These are phyloP conservation scores for Pseudonectria buxi DNA, from an alignment of 2,329 filamentous ascomycete genomes.

Conservation along the genomic window DNA sequence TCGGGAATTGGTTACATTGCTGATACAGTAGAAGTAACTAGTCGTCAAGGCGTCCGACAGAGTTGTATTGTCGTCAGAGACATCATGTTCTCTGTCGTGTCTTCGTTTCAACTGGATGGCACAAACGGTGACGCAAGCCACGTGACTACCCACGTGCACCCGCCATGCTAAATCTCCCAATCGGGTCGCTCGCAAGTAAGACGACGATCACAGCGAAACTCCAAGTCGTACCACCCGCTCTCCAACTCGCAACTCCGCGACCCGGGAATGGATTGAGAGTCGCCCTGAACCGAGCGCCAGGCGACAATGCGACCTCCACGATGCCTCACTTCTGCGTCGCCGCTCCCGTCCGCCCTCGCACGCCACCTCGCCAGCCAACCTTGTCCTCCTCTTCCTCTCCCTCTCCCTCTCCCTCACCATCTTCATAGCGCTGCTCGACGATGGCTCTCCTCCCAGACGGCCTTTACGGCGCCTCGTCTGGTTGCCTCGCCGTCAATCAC, in stretches of 20 bases:
- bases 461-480: slow-evolving; percentile 18
- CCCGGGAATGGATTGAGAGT: slow-evolving; percentile 21
- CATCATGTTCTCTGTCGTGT: too few relatives aligned
- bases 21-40: too few relatives aligned
- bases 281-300: slow-evolving; percentile 24
- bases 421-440: slow-evolving; percentile 7
- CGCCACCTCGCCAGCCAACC: slow-evolving; percentile 4
- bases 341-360: slow-evolving; percentile 19
- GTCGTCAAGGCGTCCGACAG: too few relatives aligned
- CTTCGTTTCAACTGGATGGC: too few relatives aligned
- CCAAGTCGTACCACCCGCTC: slow-evolving; percentile 18
- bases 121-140: too few relatives aligned
- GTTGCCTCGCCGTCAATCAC: slow-evolving; percentile 8
- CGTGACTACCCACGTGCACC: slow-evolving; percentile 17
- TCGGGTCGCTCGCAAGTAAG: slow-evolving; percentile 15
- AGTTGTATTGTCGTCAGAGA: too few relatives aligned
- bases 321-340: slow-evolving; percentile 23
- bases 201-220: slow-evolving; percentile 7
- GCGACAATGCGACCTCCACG: slow-evolving; percentile 29
- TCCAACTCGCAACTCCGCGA: slow-evolving; percentile 3
- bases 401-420: not conserved
- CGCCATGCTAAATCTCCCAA: slow-evolving; percentile 13
- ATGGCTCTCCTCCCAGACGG: slow-evolving; percentile 26
- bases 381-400: not conserved
- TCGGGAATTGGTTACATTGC: too few relatives aligned